These are phyloP conservation scores for Xylariaceae sp. DNA, from an alignment of 2,329 filamentous ascomycete genomes.

Conservation along the genomic window DNA sequence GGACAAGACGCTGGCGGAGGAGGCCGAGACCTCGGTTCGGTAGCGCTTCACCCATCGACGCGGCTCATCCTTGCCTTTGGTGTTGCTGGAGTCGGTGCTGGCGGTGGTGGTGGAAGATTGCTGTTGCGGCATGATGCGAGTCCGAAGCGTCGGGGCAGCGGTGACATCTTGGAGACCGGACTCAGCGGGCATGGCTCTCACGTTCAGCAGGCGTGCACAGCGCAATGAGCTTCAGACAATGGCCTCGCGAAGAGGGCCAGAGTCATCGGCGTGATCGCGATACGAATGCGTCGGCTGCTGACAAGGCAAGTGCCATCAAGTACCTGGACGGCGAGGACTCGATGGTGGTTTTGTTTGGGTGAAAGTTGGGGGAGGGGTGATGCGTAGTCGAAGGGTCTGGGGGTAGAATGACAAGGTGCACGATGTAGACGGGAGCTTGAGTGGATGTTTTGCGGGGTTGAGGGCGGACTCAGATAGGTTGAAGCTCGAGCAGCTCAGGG, in stretches of 20 bases:
- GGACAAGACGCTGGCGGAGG: constrained; percentile 72
- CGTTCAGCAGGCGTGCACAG: constrained; percentile 34
- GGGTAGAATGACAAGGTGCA: constrained; percentile 5
- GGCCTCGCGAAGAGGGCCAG: constrained; percentile 49
- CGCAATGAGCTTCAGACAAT: constrained; percentile 44
- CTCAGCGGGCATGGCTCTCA: constrained; percentile 38
- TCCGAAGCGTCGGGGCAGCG: constrained; percentile 38
- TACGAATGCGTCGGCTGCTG: constrained; percentile 43
- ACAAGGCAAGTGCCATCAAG: constrained; percentile 55
- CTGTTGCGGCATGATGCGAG: constrained; percentile 43
- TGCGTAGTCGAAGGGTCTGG: constrained; percentile 17
- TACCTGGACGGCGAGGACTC: constrained; percentile 29
- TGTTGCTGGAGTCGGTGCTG: neutral
- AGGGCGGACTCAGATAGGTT: no score
- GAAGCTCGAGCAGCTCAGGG: no score
- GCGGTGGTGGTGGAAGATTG: neutral
- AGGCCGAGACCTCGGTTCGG: constrained; percentile 76
- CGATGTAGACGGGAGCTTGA: constrained; percentile 6
- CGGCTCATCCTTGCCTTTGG: constrained; percentile 33
- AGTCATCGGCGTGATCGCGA: constrained; percentile 62
- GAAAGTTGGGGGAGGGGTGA: constrained; percentile 7
- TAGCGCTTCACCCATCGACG: constrained; percentile 68
- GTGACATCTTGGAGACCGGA: constrained; percentile 41
- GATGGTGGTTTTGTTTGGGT: constrained; percentile 14
- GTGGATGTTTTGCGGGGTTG: neutral